These are phyloP conservation scores for Irpex sp. DNA, from an alignment of 1,284 basidiomycete genomes.

Conservation along the genomic window DNA sequence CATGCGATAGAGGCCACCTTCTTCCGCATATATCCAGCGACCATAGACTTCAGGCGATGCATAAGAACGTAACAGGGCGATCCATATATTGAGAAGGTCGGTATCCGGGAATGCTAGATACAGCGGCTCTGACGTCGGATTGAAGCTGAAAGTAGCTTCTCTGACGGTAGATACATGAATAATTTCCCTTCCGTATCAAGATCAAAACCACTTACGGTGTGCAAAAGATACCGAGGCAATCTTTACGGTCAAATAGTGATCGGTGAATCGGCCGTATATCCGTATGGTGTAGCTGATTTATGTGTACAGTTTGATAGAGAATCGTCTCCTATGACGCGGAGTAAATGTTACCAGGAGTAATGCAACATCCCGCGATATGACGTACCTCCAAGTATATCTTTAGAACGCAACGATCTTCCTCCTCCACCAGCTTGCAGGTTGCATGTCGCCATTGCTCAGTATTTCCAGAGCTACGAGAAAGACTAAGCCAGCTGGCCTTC, in stretches of 20 bases:
- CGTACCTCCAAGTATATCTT: slow-evolving; percentile 73
- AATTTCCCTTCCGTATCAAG: slow-evolving; percentile 37
- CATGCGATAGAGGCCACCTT: slow-evolving; percentile 78
- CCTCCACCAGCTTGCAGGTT: slow-evolving; percentile 65
- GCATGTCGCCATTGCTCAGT: slow-evolving; percentile 67
- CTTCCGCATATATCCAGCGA: slow-evolving; percentile 46
- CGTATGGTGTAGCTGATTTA: slow-evolving; percentile 69
- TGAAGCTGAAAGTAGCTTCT: slow-evolving; percentile 33
- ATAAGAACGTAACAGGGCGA: slow-evolving; percentile 71
- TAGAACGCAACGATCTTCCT: slow-evolving; percentile 59
- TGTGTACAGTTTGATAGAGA: slow-evolving; percentile 65
- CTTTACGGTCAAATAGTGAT: slow-evolving; percentile 67
- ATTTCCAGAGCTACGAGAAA: slow-evolving; percentile 46
- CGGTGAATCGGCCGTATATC: slow-evolving; percentile 68
- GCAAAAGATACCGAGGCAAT: slow-evolving; percentile 68
- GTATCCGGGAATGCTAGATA: slow-evolving; percentile 63
- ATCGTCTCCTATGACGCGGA: slow-evolving; percentile 52
- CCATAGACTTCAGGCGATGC: slow-evolving; percentile 77
- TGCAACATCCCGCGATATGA: slow-evolving; percentile 1
- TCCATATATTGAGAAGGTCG: slow-evolving; percentile 65
- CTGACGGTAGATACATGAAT: slow-evolving; percentile 37
- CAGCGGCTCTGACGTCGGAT: slow-evolving; percentile 56
- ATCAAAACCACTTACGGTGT: slow-evolving; percentile 38
- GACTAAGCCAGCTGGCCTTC: slow-evolving; percentile 67
- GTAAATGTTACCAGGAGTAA: slow-evolving; percentile 5